phyloP scores from a whole-genome alignment of 2,329 filamentous ascomycete genomes.

The Colletotrichum sp. region DNA sequence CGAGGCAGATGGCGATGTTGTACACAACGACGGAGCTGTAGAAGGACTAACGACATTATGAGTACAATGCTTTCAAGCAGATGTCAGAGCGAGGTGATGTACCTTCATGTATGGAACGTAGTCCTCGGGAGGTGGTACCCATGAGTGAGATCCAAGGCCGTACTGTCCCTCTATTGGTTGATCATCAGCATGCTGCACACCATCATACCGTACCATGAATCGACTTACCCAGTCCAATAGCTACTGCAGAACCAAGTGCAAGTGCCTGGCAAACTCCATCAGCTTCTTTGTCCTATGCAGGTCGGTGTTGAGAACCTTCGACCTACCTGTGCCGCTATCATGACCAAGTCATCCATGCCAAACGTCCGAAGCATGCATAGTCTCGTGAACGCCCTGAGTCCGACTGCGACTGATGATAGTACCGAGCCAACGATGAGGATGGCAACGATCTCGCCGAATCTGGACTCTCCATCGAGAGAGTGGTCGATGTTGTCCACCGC shows the following conservation, averaged over 20 bases:
- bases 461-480: slow-evolving; percentile 25
- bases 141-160: slow-evolving; percentile 28
- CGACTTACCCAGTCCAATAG: slow-evolving; percentile 27
- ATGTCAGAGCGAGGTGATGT: neutral
- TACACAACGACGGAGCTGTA: slow-evolving; percentile 38
- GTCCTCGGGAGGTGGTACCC: slow-evolving; percentile 21
- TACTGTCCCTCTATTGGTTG: slow-evolving; percentile 24
- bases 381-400: slow-evolving; percentile 26
- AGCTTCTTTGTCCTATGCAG: neutral
- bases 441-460: slow-evolving; percentile 23
- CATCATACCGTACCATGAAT: neutral
- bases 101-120: slow-evolving; percentile 27
- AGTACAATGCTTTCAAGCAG: neutral
- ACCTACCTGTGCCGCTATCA: slow-evolving; percentile 24
- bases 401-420: slow-evolving; percentile 25
- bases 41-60: slow-evolving; percentile 27
- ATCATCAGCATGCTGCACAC: neutral
- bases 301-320: neutral
- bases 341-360: slow-evolving; percentile 27
- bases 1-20: slow-evolving; percentile 34
- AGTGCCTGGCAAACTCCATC: slow-evolving; percentile 5
- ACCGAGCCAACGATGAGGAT: slow-evolving; percentile 26
- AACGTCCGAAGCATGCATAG: slow-evolving; percentile 25
- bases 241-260: slow-evolving; percentile 24
- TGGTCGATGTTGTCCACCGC: slow-evolving; percentile 6